These are phyloP conservation scores for Colletotrichum tabaci DNA, from an alignment of 2,329 filamentous ascomycete genomes.

Conservation along the genomic window DNA sequence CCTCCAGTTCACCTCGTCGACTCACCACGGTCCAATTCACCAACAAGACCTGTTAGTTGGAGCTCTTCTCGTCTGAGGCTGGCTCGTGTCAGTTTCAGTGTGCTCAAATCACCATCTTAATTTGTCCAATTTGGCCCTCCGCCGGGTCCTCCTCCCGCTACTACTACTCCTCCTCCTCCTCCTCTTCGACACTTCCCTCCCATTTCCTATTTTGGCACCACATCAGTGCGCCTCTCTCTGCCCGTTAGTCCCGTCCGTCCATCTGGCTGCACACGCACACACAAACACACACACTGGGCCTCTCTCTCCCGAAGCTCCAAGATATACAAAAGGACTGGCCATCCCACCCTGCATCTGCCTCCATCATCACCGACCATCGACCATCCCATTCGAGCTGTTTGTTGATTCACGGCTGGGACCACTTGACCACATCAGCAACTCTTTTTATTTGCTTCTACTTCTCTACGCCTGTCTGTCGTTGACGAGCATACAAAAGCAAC, in stretches of 20 bases:
- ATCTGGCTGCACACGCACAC: conserved; percentile 41
- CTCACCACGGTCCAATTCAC: conserved; percentile 44
- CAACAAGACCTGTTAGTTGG: conserved; percentile 40
- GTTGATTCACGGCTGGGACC: conserved; percentile 43
- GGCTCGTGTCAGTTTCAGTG: conserved; percentile 49
- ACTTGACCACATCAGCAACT: conserved; percentile 39
- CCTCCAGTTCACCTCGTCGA: conserved; percentile 45
- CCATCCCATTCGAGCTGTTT: conserved; percentile 43
- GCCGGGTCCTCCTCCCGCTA: conserved; percentile 42
- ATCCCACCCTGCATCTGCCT: conserved; percentile 38
- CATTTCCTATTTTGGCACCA: conserved; percentile 58
- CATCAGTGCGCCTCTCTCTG: conserved; percentile 53
- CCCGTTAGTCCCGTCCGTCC: conserved; percentile 43
- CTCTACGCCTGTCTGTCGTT: conserved; percentile 39
- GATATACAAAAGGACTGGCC: conserved; percentile 43
- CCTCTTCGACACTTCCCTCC: conserved; percentile 51
- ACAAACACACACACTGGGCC: conserved; percentile 10
- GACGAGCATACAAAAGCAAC: conserved; percentile 32
- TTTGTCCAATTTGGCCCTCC: conserved; percentile 46
- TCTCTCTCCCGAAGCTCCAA: conserved; percentile 19
- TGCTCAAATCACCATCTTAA: conserved; percentile 44
- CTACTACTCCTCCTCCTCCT: conserved; percentile 29
- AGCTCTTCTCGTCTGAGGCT: conserved; percentile 46
- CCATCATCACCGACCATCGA: conserved; percentile 30
- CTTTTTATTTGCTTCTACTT: conserved; percentile 31